Evolutionary conservation across 2,329 filamentous ascomycete species (phyloP).

Genomic region (Nakataea oryzae): DNA sequence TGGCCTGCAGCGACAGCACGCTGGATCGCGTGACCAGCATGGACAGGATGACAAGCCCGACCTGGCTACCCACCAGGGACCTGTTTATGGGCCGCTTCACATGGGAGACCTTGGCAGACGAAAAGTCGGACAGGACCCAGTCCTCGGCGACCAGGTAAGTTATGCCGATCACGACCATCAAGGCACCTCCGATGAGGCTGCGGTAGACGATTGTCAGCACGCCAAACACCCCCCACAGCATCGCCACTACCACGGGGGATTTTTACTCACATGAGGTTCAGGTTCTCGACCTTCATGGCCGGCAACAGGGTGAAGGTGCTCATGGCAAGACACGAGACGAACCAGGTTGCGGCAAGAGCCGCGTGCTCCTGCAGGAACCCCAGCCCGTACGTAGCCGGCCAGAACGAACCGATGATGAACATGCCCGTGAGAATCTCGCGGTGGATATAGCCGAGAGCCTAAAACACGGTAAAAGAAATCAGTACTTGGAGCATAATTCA

Average conservation of each 20-base stretch:
- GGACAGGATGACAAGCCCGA: slow-evolving; percentile 69
- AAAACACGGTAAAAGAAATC: not conserved
- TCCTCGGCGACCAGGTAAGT: slow-evolving; percentile 76
- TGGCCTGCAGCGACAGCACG: slow-evolving; percentile 74
- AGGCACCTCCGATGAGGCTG: slow-evolving; percentile 61
- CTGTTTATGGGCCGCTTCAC: slow-evolving; percentile 37
- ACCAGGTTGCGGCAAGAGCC: slow-evolving; percentile 60
- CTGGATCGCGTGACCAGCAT: slow-evolving; percentile 84
- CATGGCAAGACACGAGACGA: slow-evolving; percentile 68
- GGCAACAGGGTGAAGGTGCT: slow-evolving; percentile 83
- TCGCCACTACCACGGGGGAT: not conserved
- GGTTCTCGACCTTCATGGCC: slow-evolving; percentile 73
- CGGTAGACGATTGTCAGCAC: not conserved
- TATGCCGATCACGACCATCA: slow-evolving; percentile 70
- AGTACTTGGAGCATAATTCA: not conserved
- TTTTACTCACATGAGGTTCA: slow-evolving; percentile 56
- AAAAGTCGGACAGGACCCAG: slow-evolving; percentile 35
- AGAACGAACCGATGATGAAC: slow-evolving; percentile 66
- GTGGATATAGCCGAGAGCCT: slow-evolving; percentile 88
- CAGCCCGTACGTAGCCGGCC: slow-evolving; percentile 66
- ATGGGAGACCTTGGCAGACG: slow-evolving; percentile 13
- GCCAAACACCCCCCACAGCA: not conserved
- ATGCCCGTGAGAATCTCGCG: slow-evolving; percentile 77
- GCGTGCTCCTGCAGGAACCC: slow-evolving; percentile 60
- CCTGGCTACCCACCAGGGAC: slow-evolving; percentile 55